phyloP scores from a whole-genome alignment of 129 eudicot genomes.

The Saussurea involucrata region DNA sequence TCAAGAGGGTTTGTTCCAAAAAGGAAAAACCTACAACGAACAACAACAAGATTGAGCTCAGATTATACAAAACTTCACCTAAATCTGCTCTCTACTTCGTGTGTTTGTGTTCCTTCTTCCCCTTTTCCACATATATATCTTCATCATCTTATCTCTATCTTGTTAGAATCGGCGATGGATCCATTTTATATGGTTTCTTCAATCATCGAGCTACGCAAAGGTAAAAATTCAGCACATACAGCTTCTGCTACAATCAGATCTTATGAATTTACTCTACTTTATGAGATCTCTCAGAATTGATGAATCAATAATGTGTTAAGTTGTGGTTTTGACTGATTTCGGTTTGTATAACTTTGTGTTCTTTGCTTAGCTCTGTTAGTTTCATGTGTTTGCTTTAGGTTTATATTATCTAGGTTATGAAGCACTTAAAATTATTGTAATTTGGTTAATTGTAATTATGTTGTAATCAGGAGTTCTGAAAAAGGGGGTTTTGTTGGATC shows the following conservation, averaged over 20 bases:
- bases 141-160: slow-evolving; percentile 15
- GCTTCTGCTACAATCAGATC: slow-evolving; percentile 23
- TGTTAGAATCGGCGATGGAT: slow-evolving; percentile 37
- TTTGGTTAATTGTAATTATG: slow-evolving; percentile 5
- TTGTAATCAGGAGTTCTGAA: neutral
- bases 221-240: slow-evolving; percentile 32
- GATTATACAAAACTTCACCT: slow-evolving; percentile 5
- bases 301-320: neutral
- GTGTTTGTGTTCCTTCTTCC: neutral
- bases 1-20: slow-evolving; percentile 8
- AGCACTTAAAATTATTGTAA: neutral
- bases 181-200: slow-evolving; percentile 49
- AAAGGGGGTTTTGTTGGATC: slow-evolving; percentile 24
- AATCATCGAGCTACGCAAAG: slow-evolving; percentile 55
- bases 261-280: slow-evolving; percentile 9
- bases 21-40: neutral
- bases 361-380: neutral
- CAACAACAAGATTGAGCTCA: slow-evolving; percentile 3
- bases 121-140: neutral
- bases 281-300: slow-evolving; percentile 20
- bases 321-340: neutral
- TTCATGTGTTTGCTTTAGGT: neutral
- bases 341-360: neutral
- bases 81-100: slow-evolving; percentile 11
- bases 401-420: neutral